Evolutionary conservation across 75 land plant species (phyloP), one percentile per base, ranked within the genome.

Genomic region (Sequoia sempervirens): DNA sequence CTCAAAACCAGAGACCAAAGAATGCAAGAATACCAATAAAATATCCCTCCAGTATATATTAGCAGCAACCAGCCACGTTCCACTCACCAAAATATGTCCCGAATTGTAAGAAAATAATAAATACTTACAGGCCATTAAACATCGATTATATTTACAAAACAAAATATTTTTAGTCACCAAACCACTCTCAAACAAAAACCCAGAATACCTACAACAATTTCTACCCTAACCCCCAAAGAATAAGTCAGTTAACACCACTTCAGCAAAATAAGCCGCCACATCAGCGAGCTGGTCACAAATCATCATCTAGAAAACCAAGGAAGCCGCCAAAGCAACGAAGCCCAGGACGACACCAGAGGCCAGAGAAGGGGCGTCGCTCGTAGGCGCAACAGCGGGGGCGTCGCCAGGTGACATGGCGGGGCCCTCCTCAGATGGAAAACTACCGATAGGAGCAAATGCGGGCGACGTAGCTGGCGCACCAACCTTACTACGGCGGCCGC

Each of bases 191-290:
- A 17, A n/a, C n/a, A 0, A 69, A 78, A 78, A 23, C 80, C 80
- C 80, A 45, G 20, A 78, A 78, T 0, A 12, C 45, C 46, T 14
- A 45, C 11, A 78, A 41, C 8, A 75, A 75, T 78, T 41, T 20
- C n/a, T 78, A 78, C 45, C 45, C 46, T 45, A 45, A 26, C n/a
- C 80, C 79, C 80, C 50, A 45, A 78, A 78, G 46, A 78, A 78
- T 78, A 2, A 11, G 80, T 78, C 43, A 78, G 80, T 78, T 30
- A 28, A 32, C 15, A 50, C 80, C 80, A 43, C 15, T 7, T n/a
- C 50, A 45, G 14, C 80, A 43, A 23, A 43, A 43, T 46, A 9
- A 3, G 17, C 36, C 8, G 47, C 47, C 47, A 7, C 47, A 7
- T 10, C 47, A 46, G 6, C 3, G 3, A 23, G 28, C 38, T n/a